Conservation (phyloP, 2,329 filamentous ascomycete species). For the Fusarium secorum region DNA sequence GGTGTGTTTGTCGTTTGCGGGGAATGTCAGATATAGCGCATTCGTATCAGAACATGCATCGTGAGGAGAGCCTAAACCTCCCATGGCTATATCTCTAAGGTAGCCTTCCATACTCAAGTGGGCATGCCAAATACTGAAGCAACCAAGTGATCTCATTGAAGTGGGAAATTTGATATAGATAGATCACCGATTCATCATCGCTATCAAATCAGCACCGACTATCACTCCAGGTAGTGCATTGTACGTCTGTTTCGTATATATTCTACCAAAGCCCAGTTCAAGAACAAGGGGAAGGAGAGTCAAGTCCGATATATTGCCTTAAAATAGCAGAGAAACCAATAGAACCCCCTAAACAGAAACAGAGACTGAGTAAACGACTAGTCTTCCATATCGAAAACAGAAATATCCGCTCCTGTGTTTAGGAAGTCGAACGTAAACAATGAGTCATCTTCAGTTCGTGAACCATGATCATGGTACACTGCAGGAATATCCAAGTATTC, state of each 20-base stretch:
- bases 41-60: background rate
- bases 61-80: background rate
- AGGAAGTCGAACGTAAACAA: constrained; percentile 40
- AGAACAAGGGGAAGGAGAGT: background rate
- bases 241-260: background rate
- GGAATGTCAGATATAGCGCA: background rate
- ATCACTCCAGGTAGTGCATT: background rate
- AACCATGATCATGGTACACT: constrained; percentile 30
- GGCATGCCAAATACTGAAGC: background rate
- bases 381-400: constrained; percentile 38
- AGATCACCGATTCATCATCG: background rate
- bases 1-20: background rate
- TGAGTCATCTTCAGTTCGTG: constrained; percentile 34
- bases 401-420: constrained; percentile 27
- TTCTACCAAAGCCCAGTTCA: background rate
- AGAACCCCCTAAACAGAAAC: no score
- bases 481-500: constrained; percentile 37
- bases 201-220: background rate
- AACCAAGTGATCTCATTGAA: background rate
- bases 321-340: background rate
- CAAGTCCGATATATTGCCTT: background rate
- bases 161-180: background rate
- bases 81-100: background rate
- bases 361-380: background rate
- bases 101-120: background rate